Conservation (phyloP, 106 monocot genomes). For the Platanthera guangdongensis region DNA sequence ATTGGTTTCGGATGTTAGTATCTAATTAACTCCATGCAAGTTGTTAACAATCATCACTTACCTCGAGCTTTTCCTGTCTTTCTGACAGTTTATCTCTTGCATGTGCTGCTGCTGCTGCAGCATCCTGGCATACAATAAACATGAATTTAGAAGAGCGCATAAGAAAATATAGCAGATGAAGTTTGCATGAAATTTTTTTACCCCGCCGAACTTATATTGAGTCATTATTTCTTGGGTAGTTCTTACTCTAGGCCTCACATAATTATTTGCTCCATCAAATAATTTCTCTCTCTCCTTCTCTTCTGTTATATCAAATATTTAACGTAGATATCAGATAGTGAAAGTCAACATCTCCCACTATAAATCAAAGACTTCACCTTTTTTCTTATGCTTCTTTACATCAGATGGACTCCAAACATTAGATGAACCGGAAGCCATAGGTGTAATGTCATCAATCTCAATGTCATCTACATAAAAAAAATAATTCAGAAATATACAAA, state of each 20-base stretch:
- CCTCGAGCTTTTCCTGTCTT: slow-evolving; percentile 88
- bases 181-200: slow-evolving; percentile 25
- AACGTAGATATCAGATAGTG: background rate
- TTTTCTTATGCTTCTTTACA: slow-evolving; percentile 28
- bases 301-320: slow-evolving; percentile 16
- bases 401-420: slow-evolving; percentile 1
- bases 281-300: slow-evolving; percentile 60
- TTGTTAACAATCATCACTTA: background rate
- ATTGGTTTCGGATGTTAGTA: too few species aligned
- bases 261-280: slow-evolving; percentile 55
- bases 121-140: slow-evolving; percentile 52
- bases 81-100: slow-evolving; percentile 76
- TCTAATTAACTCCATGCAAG: too few species aligned
- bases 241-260: slow-evolving; percentile 62
- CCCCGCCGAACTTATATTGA: slow-evolving; percentile 76
- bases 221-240: slow-evolving; percentile 87
- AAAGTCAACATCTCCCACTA: background rate
- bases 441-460: slow-evolving; percentile 61
- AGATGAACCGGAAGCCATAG: slow-evolving; percentile 35
- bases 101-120: slow-evolving; percentile 79
- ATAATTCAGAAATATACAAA: background rate
- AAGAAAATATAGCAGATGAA: background rate
- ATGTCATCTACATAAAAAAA: slow-evolving; percentile 71
- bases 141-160: background rate
- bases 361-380: slow-evolving; percentile 11